A percentile compares a stretch with the other conserved stretches of the same genome.
Conservation (phyloP, 2,329 filamentous ascomycete species). For the Claviceps cyperi region DNA sequence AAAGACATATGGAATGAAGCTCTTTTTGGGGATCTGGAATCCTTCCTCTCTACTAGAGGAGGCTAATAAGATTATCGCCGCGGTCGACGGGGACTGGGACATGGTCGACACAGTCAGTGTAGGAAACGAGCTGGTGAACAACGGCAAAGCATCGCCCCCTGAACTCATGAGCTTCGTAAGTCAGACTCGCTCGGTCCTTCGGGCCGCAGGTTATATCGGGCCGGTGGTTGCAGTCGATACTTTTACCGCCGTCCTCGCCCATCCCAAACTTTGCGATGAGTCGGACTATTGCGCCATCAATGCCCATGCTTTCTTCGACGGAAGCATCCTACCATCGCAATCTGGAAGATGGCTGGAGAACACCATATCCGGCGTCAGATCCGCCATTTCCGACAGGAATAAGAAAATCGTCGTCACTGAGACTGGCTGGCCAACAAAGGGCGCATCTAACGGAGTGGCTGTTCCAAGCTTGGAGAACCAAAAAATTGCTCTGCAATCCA, state of each 20-base stretch:
- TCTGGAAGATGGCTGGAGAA: conserved; percentile 54
- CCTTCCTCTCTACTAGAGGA: conserved; percentile 40
- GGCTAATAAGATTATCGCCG: conserved; percentile 44
- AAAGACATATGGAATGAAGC: conserved; percentile 47
- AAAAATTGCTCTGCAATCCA: conserved; percentile 45
- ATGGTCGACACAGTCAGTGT: conserved; percentile 57
- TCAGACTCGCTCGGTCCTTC: conserved; percentile 42
- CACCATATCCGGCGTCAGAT: conserved; percentile 33
- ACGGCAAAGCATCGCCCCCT: conserved; percentile 34
- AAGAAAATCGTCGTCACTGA: conserved; percentile 66
- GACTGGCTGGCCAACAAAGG: conserved; percentile 68
- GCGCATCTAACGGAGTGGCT: conserved; percentile 50
- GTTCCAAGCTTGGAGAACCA: conserved; percentile 57
- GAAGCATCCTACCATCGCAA: conserved; percentile 38
- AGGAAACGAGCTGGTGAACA: conserved; percentile 70
- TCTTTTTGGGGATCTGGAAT: conserved; percentile 64
- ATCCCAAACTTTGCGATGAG: conserved; percentile 54
- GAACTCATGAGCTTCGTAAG: conserved; percentile 45
- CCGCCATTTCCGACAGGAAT: conserved; percentile 41
- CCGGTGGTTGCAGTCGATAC: conserved; percentile 72
- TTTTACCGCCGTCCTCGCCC: conserved; percentile 48
- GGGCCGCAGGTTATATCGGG: conserved; percentile 50
- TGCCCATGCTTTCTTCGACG: conserved; percentile 72
- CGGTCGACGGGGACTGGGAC: conserved; percentile 50
- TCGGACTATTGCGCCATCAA: conserved; percentile 75